phyloP scores from a whole-genome alignment of 441 rosid genomes.

The Corymbia citriodora region DNA sequence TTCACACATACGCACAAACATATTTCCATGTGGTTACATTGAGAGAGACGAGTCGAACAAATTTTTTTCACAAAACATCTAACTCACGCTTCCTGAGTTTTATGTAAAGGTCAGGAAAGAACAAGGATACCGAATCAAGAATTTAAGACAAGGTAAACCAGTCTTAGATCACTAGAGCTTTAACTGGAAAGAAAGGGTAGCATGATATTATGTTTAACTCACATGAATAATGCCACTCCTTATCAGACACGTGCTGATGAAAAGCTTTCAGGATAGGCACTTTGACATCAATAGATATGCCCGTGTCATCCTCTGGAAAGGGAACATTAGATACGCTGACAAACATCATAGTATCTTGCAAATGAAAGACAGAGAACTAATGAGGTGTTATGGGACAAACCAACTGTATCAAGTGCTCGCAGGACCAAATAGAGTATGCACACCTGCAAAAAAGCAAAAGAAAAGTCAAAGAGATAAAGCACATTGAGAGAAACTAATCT shows the following conservation, averaged over 20 bases:
- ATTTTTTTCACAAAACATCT: too few species aligned
- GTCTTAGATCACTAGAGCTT: too few species aligned
- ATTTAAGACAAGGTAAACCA: neutral
- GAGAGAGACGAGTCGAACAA: too few species aligned
- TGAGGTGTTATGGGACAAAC: slow-evolving; percentile 28
- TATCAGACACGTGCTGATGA: slow-evolving; percentile 67
- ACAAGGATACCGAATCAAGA: neutral
- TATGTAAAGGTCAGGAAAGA: too few species aligned
- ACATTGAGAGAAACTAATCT: too few species aligned
- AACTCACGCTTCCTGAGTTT: too few species aligned
- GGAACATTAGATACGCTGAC: neutral
- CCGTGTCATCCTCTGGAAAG: slow-evolving; percentile 89
- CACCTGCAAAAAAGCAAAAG: slow-evolving; percentile 43
- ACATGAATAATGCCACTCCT: slow-evolving; percentile 85
- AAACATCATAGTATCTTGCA: neutral
- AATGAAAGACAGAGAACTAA: neutral
- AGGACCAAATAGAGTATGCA: slow-evolving; percentile 95
- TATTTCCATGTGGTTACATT: too few species aligned
- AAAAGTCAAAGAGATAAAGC: neutral
- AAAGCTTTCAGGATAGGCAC: slow-evolving; percentile 77
- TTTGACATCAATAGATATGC: slow-evolving; percentile 74
- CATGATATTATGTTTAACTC: slow-evolving; percentile 16
- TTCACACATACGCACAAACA: too few species aligned
- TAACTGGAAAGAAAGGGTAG: neutral
- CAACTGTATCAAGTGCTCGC: slow-evolving; percentile 96